Conservation (phyloP, 169 alveolate species). For the Plasmodium vivax region DNA sequence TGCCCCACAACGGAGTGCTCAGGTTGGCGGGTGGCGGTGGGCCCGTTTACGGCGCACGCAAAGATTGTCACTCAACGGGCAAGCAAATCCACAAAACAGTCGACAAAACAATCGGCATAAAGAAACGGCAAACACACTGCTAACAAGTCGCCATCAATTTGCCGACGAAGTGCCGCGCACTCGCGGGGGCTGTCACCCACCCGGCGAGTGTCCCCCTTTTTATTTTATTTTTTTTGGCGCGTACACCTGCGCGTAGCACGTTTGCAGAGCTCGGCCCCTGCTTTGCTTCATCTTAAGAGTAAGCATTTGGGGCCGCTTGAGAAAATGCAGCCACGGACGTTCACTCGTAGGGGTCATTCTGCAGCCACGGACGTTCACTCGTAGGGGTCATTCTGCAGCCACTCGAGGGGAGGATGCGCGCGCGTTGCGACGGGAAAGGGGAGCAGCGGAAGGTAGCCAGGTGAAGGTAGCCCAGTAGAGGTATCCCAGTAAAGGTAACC, state of each 20-base stretch:
- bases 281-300: not conserved
- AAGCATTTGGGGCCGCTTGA: not conserved
- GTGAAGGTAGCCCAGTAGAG: too few species aligned
- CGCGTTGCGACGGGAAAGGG: not conserved
- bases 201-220: not conserved
- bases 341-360: not conserved
- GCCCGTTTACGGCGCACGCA: not conserved
- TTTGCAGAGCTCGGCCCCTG: not conserved
- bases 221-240: not conserved
- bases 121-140: not conserved
- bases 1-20: not conserved
- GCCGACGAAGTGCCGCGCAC: not conserved
- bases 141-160: not conserved
- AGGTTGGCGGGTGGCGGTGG: not conserved
- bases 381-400: not conserved
- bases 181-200: not conserved
- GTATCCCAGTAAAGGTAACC: not conserved
- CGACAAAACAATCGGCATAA: not conserved
- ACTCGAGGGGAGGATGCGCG: not conserved
- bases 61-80: not conserved
- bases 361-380: not conserved
- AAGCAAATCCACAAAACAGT: not conserved
- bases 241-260: not conserved
- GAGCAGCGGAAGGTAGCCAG: not conserved
- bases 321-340: not conserved